Base-by-base conservation (phyloP, 306 rosid species). In the Cicer bijugum region DNA sequence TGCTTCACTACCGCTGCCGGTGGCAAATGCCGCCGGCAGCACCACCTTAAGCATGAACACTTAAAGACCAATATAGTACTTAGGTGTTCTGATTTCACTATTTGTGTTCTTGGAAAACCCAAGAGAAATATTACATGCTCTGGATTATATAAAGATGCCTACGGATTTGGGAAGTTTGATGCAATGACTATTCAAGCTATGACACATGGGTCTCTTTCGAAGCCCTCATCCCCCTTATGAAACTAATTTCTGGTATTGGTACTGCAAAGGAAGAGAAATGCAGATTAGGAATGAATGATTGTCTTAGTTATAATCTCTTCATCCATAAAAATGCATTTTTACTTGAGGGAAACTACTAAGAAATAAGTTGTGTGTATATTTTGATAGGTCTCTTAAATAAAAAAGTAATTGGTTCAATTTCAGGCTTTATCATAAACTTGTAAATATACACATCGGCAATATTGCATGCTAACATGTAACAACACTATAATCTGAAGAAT, bases 181-280 rank as follows among this genome's bases (percentile, higher is more conserved):
- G 1, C 42, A 35, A 8, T 8, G 8, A 44, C 23, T 53, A 42
- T 66, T 68, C 2, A 15, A 35, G 43, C 17, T 57, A 65, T 67
- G 9, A 46, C 14, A 14, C 40, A 9, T 6, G 60, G 10, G 28
- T 60, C 11, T 35, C 59, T 8, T 52, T 39, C 7, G 6, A 61
- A 74, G 51, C 65, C 55, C 35, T 7, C 48, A 9, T 5, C 67
- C 42, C 40, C 51, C 48, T 12, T 47, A 46, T 44, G 8, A 35
- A 55, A 37, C 42, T 50, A 16, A 69, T 38, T 35, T 17, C n/a
- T 50, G 76, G 71, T 60, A 60, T 38, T 60, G 46, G 48, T 14
- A 60, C 56, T 74, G 67, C 68, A 47, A 39, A 57, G 66, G 12
- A 65, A 56, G 48, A 67, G 47, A 14, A 72, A 39, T 45, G 71